Base-by-base conservation (phyloP, 2,329 filamentous ascomycete species). In the Phyllosticta citribraziliensis region DNA sequence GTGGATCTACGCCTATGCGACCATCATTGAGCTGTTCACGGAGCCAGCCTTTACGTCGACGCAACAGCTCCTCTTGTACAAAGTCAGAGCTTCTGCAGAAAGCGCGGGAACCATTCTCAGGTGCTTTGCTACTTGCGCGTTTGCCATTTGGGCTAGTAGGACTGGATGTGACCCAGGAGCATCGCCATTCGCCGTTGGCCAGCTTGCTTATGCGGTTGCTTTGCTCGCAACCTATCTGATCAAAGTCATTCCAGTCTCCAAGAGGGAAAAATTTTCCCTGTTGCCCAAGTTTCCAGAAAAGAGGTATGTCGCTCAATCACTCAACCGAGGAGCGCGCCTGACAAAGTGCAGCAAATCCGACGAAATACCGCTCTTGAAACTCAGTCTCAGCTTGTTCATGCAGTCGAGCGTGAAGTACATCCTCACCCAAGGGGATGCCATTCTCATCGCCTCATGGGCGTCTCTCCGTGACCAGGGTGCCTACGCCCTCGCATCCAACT, bases 401-500 rank as follows among this genome's bases (percentile, higher is more conserved):
- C 94, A 99, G 75, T 92, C 89, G 40, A 76, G 91, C 20, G 84
- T 97, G 68, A 99, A 99, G 74, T 93, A 97, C 72, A 72, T 97
- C 58, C 83, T 99, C 58, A 97, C 94, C 0, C 91, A 97, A 75
- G 94, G 93, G 63, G 94, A 99, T 75, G 91, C 91, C 1, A 84
- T 97, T 66, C 84, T 97, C 56, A 87, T 99, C 65, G 87, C 89
- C 17, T 76, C 86, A 12, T 80, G 97, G 62, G 87, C 92, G 6
- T 85, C 86, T 0, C 82, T 94, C 1, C 80, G 84, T 52, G 88
- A 92, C 4, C 94, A 97, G 76, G 94, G 94, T 14, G 86, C 91
- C 40, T 99, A 97, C 70, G 91, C 92, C 0, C 81, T 99, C 5
- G 94, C 93, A 58, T 91, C 91, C 68, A 99, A 97, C 74, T 99